Conservation (phyloP, 2,329 filamentous ascomycete genomes). For the Amauroascus niger region DNA sequence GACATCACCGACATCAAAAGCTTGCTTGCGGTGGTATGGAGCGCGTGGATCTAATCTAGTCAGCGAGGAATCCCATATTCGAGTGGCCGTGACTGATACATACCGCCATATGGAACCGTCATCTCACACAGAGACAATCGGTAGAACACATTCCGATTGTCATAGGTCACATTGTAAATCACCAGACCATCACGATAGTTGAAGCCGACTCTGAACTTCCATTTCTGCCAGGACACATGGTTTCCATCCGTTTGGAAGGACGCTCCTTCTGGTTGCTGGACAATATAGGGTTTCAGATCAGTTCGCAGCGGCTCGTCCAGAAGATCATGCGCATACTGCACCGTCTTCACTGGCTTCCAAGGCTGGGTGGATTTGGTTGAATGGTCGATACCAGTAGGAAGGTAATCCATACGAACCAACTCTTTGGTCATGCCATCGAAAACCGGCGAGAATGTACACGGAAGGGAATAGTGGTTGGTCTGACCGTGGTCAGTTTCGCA, state of each 20-base stretch:
- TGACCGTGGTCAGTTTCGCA: constrained; percentile 54
- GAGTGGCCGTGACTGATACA: no score
- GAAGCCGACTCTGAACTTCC: constrained; percentile 52
- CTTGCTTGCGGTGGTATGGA: constrained; percentile 60
- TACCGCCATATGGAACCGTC: constrained; percentile 43
- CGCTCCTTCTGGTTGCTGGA: constrained; percentile 55
- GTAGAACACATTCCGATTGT: constrained; percentile 56
- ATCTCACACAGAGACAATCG: constrained; percentile 58
- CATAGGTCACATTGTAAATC: constrained; percentile 56
- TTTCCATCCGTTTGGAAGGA: constrained; percentile 52
- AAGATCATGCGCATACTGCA: constrained; percentile 52
- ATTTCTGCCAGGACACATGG: constrained; percentile 56
- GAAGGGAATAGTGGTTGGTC: constrained; percentile 59
- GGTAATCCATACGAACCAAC: constrained; percentile 58
- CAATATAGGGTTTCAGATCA: constrained; percentile 55
- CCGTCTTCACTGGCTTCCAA: constrained; percentile 46
- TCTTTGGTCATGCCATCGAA: constrained; percentile 54
- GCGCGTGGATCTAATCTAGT: constrained; percentile 54
- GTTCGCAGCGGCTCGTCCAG: constrained; percentile 52
- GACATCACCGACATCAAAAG: constrained; percentile 60
- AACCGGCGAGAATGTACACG: constrained; percentile 57
- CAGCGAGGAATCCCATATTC: no score
- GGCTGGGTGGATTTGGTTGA: constrained; percentile 47
- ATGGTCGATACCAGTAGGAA: constrained; percentile 58
- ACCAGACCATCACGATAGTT: constrained; percentile 58